Percentiles rank a stretch among this genome's conserved stretches.
phyloP scores from a whole-genome alignment of 257 asterid species.

The Penstemon newberryi region DNA sequence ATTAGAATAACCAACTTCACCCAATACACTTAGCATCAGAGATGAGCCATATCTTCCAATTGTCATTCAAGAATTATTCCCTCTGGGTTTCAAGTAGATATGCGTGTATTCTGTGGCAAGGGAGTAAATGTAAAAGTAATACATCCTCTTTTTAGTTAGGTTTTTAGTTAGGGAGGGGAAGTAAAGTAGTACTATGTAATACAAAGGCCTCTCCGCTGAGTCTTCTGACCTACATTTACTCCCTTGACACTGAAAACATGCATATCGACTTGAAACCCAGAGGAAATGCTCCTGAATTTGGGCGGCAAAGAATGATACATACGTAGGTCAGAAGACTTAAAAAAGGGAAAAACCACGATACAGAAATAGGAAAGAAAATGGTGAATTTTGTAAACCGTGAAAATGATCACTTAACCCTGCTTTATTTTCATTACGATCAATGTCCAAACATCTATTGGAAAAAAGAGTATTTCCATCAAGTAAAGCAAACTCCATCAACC shows the following conservation, averaged over 20 bases:
- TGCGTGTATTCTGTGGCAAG: background rate
- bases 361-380: no score
- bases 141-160: background rate
- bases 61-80: slow-evolving; percentile 17
- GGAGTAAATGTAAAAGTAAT: background rate
- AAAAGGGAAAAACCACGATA: background rate
- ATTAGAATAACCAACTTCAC: slow-evolving; percentile 3
- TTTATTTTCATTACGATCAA: background rate
- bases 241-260: no score
- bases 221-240: no score
- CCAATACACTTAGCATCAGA: slow-evolving; percentile 13
- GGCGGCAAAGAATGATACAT: no score
- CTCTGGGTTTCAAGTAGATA: background rate
- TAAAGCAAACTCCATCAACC: background rate
- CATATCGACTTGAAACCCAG: no score
- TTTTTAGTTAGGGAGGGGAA: background rate
- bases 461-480: background rate
- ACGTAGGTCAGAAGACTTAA: background rate
- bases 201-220: background rate
- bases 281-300: no score
- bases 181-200: background rate
- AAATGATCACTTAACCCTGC: background rate
- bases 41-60: slow-evolving; percentile 25
- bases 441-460: background rate
- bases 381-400: background rate